A percentile compares a stretch with the other conserved stretches of the same genome.
These are phyloP conservation scores for Paramecium sonneborni DNA, from an alignment of 73 alveolate species.

Conservation along the genomic window DNA sequence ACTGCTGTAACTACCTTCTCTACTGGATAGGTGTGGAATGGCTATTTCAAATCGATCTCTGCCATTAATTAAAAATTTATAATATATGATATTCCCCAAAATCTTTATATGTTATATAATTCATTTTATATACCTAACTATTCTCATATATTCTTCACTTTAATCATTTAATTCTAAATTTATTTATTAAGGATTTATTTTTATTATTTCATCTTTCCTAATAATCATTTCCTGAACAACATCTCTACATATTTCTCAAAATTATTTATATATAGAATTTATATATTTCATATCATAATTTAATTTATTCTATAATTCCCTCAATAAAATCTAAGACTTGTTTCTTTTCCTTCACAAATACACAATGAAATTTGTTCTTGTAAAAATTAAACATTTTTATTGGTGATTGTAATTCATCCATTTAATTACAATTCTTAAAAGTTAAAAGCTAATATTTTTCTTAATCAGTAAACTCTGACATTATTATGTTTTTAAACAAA, in stretches of 20 bases:
- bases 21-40: neutral
- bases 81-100: neutral
- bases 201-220: too few relatives aligned
- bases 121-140: neutral
- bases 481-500: neutral
- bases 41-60: neutral
- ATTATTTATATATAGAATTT: too few relatives aligned
- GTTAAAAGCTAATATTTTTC: neutral
- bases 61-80: neutral
- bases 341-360: too few relatives aligned
- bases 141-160: too few relatives aligned
- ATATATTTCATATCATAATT: too few relatives aligned
- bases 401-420: too few relatives aligned
- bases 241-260: too few relatives aligned
- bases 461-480: neutral
- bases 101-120: neutral
- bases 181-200: too few relatives aligned
- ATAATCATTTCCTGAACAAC: neutral
- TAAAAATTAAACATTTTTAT: too few relatives aligned
- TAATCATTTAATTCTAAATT: neutral
- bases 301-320: too few relatives aligned
- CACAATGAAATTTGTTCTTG: too few relatives aligned
- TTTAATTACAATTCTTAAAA: too few relatives aligned
- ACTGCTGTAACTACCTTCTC: neutral
- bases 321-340: neutral